A percentile compares a stretch with the other conserved stretches of the same genome.
Conservation (phyloP, 2,329 filamentous ascomycete species). For the Waltergamsia citrina region DNA sequence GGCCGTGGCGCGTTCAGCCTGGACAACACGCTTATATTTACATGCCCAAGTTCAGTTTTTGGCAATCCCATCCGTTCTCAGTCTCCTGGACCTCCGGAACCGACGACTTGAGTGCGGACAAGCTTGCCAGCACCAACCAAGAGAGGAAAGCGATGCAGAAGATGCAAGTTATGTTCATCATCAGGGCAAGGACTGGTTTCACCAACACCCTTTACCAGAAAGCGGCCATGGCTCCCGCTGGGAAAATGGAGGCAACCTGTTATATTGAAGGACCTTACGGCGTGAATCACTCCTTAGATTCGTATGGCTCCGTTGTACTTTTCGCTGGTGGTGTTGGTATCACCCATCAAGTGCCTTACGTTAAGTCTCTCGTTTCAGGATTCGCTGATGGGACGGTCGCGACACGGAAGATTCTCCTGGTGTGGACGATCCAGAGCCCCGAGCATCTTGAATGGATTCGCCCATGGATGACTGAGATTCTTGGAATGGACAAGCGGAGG, state of each 20-base stretch:
- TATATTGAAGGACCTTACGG: conserved; percentile 72
- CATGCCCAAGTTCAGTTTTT: conserved; percentile 61
- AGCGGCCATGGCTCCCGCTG: conserved; percentile 50
- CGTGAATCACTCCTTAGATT: conserved; percentile 59
- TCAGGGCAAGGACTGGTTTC: conserved; percentile 65
- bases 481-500: conserved; percentile 64
- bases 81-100: conserved; percentile 68
- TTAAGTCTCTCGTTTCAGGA: conserved; percentile 61
- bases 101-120: conserved; percentile 38
- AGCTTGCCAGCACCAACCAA: conserved; percentile 49
- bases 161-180: conserved; percentile 60
- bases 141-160: conserved; percentile 52
- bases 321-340: conserved; percentile 77
- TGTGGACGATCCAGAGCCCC: conserved; percentile 72
- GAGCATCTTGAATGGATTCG: conserved; percentile 79
- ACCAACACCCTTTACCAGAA: conserved; percentile 61
- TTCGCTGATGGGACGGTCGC: conserved; percentile 61
- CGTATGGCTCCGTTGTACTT: conserved; percentile 69
- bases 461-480: conserved; percentile 74
- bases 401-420: conserved; percentile 60
- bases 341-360: conserved; percentile 68
- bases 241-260: conserved; percentile 53
- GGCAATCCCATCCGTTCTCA: conserved; percentile 73
- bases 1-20: conserved; percentile 66
- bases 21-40: conserved; percentile 76